phyloP scores from a whole-genome alignment of 208 protist genomes.

The Vickermania ingenoplastis region DNA sequence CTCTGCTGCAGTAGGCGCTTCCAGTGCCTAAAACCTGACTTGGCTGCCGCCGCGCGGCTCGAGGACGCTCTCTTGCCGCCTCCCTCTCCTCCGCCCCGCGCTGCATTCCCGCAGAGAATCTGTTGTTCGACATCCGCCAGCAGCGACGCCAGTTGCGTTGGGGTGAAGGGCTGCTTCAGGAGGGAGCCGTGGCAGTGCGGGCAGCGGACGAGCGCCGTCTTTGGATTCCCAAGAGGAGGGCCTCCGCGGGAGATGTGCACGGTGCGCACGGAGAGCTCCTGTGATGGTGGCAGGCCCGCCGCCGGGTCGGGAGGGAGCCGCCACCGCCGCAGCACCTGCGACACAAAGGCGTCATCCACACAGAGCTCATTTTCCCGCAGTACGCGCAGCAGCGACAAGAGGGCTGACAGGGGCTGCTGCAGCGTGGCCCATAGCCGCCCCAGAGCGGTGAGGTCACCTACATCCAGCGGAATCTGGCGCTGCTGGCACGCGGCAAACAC shows the following conservation, averaged over 20 bases:
- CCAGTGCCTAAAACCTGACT: slow-evolving; percentile 18
- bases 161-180: slow-evolving; percentile 42
- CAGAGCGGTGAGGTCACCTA: slow-evolving; percentile 35
- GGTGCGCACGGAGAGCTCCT: not conserved
- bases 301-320: not conserved
- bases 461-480: slow-evolving; percentile 33
- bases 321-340: slow-evolving; percentile 45
- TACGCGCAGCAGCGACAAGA: slow-evolving; percentile 40
- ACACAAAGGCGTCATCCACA: slow-evolving; percentile 22
- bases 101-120: slow-evolving; percentile 12
- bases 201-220: slow-evolving; percentile 4
- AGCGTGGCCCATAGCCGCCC: slow-evolving; percentile 30
- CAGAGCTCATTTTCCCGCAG: slow-evolving; percentile 37
- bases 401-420: slow-evolving; percentile 27
- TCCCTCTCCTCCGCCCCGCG: not conserved
- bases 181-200: slow-evolving; percentile 9
- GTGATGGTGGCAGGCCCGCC: not conserved
- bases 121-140: slow-evolving; percentile 25
- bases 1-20: slow-evolving; percentile 2
- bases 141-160: slow-evolving; percentile 23
- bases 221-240: too few relatives aligned
- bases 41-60: slow-evolving; percentile 13
- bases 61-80: too few relatives aligned
- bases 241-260: not conserved
- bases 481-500: slow-evolving; percentile 30